Base-by-base conservation (phyloP, 345 rosid genomes). In the Populus davidiana region DNA sequence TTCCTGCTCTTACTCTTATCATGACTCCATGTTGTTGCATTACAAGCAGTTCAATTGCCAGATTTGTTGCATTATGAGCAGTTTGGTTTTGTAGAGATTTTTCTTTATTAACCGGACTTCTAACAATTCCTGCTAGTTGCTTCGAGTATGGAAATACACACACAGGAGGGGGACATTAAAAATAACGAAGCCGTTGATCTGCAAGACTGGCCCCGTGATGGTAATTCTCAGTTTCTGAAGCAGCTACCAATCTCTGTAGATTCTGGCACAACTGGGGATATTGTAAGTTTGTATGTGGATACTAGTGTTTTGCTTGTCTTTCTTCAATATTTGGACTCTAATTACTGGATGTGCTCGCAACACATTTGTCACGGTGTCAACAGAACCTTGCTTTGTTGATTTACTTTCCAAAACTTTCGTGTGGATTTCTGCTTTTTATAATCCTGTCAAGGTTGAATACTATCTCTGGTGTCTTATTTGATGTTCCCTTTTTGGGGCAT, bases 171-270 rank as follows among this genome's bases (percentile, higher is more conserved):
- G 59, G 77, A 74, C 44, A 64, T 72, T 69, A 70, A 61, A 36
- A 39, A 73, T 66, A 82, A 77, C 61, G 75, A 65, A 65, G 78
- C 74, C 27, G 35, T 79, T 70, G 65, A 61, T 49, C 70, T 71
- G 12, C 67, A 35, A 77, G 74, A 65, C 69, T 73, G 69, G 49
- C 71, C 44, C 27, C 73, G 41, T 77, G 85, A 83, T 64, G 82
- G 75, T 67, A 77, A 71, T 69, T 64, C 79, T 75, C 78, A 72
- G 59, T 71, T 77, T 79, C 80, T 71, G 83, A 68, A 68, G 54
- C 85, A 72, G 38, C 49, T 83, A 61, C 74, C 78, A 39, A 33
- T 13, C 72, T 68, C 78, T 69, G 18, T 77, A 14, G 83, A 83
- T 81, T 81, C 86, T 44, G 44, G 76, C 43, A 36, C 70, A 25